Conservation (phyloP, 225 moss, liverwort and hornwort genomes). For the Thuidium tamariscinum region DNA sequence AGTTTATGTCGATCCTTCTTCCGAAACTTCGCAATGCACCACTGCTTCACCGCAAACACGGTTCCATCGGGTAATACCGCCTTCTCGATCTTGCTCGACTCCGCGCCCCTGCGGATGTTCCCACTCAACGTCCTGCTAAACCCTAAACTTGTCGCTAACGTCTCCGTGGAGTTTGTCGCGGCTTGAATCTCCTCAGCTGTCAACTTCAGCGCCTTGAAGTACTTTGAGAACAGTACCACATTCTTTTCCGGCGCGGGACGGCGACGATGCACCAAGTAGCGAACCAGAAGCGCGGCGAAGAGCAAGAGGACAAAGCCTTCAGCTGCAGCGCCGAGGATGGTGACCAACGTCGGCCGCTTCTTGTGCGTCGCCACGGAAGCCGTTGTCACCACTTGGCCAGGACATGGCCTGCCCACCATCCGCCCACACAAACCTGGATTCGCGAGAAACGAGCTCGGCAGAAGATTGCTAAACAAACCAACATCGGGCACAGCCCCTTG, state of each 20-base stretch:
- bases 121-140: constrained; percentile 32
- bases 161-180: constrained; percentile 1
- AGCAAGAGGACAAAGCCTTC: constrained; percentile 21
- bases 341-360: neutral
- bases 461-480: constrained; percentile 7
- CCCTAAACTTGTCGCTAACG: neutral
- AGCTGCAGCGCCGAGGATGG: constrained; percentile 25
- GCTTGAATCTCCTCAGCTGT: constrained; percentile 47
- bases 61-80: constrained; percentile 45
- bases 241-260: neutral
- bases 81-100: constrained; percentile 30
- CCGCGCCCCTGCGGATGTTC: constrained; percentile 14
- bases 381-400: neutral
- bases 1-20: constrained; percentile 18
- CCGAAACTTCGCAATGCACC: constrained; percentile 22
- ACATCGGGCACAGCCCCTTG: constrained; percentile 24
- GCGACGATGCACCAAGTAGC: constrained; percentile 13
- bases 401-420: constrained; percentile 3
- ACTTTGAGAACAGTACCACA: constrained; percentile 45
- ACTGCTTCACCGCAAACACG: constrained; percentile 41
- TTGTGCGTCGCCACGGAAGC: neutral
- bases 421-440: constrained; percentile 37
- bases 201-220: constrained; percentile 41
- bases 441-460: constrained; percentile 15
- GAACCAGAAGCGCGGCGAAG: constrained; percentile 11